A percentile compares a stretch with the other conserved stretches of the same genome.
These are phyloP conservation scores for Capronia americana DNA, from an alignment of 2,329 filamentous ascomycete species.

Conservation along the genomic window DNA sequence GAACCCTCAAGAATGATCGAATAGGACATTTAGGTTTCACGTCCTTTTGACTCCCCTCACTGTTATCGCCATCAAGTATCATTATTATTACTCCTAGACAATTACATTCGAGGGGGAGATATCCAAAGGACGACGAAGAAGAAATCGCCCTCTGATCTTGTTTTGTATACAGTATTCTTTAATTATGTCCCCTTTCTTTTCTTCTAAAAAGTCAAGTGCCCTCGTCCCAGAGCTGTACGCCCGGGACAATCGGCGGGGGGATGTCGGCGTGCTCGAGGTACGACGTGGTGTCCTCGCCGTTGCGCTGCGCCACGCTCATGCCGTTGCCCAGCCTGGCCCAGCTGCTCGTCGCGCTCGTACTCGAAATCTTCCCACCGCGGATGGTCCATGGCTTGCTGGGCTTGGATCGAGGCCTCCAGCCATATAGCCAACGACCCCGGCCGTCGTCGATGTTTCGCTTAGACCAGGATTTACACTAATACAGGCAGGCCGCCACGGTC, in stretches of 20 bases:
- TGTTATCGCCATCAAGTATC: too few species aligned
- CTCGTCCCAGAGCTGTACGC: too few species aligned
- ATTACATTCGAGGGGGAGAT: too few species aligned
- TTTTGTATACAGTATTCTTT: too few species aligned
- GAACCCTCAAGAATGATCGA: too few species aligned
- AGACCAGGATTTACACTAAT: slow-evolving; percentile 75
- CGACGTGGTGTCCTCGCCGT: slow-evolving; percentile 18
- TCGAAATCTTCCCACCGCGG: slow-evolving; percentile 67
- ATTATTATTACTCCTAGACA: too few species aligned
- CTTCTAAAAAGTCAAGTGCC: too few species aligned
- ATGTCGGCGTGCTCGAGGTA: slow-evolving; percentile 28
- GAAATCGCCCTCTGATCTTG: too few species aligned
- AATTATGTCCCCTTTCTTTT: too few species aligned
- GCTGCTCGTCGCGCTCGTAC: slow-evolving; percentile 51
- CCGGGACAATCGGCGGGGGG: slow-evolving; percentile 18
- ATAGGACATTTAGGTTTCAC: too few species aligned
- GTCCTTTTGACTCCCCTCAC: too few species aligned
- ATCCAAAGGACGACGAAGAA: too few species aligned
- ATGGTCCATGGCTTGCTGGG: slow-evolving; percentile 63
- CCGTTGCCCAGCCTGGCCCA: slow-evolving; percentile 27
- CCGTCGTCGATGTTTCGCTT: slow-evolving; percentile 69
- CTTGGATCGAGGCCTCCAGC: slow-evolving; percentile 70
- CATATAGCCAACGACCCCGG: slow-evolving; percentile 71
- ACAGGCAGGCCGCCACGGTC: slow-evolving; percentile 50
- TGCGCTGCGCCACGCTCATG: slow-evolving; percentile 17